Evolutionary conservation across 75 land plant genomes (phyloP).

Genomic region (Selaginella moellendorffii): DNA sequence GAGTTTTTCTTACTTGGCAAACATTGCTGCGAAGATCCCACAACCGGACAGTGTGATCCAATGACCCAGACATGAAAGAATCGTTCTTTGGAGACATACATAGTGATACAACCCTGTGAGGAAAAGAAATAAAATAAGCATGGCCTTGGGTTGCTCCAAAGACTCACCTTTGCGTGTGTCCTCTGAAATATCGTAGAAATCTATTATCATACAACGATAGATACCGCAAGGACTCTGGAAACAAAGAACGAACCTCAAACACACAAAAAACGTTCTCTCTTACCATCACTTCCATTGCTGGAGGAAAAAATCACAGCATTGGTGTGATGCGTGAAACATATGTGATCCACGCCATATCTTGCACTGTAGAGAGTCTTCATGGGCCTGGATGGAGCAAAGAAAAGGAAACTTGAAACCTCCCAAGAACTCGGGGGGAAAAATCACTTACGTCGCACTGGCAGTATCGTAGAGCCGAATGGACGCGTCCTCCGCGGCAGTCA

Average conservation of each 20-base stretch:
- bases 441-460: constrained; percentile 78
- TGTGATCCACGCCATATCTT: constrained; percentile 84
- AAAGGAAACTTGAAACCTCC: background rate
- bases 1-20: constrained; percentile 98
- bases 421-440: background rate
- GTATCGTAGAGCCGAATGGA: constrained; percentile 88
- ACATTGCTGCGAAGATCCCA: constrained; percentile 99
- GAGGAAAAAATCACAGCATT: constrained; percentile 85
- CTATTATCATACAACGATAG: constrained; percentile 94
- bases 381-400: constrained; percentile 26
- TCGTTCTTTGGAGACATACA: constrained; percentile 80
- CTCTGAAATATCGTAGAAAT: constrained; percentile 86
- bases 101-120: constrained; percentile 65
- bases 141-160: too few species aligned
- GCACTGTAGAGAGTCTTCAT: constrained; percentile 74
- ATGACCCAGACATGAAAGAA: constrained; percentile 68
- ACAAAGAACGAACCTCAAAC: background rate
- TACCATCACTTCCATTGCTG: constrained; percentile 13
- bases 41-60: constrained; percentile 85
- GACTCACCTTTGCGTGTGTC: constrained; percentile 75
- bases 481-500: constrained; percentile 88
- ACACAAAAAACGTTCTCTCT: background rate
- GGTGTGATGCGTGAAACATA: constrained; percentile 92
- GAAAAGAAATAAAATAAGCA: background rate
- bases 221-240: constrained; percentile 65